phyloP scores from a whole-genome alignment of 2,329 filamentous ascomycete genomes.

The Calycina herbarum region DNA sequence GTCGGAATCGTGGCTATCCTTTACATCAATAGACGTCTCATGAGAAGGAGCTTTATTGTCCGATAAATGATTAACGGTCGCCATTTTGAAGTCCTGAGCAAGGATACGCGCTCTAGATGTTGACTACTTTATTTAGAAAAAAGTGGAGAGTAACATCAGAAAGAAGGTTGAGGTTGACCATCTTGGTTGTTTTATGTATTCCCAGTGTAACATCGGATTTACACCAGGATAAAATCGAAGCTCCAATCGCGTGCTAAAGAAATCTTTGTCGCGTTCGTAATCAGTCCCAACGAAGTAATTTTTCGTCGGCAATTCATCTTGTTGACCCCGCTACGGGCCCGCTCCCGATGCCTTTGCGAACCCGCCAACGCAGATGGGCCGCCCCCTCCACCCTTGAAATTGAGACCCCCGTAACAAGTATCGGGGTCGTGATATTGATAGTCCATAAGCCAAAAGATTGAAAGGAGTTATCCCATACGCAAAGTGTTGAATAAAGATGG shows the following conservation, averaged over 20 bases:
- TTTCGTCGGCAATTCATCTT: neutral
- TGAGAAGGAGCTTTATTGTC: neutral
- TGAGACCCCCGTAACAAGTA: neutral
- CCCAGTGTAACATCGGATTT: neutral
- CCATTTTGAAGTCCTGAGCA: neutral
- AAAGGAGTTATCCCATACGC: neutral
- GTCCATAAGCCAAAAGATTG: neutral
- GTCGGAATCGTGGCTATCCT: neutral
- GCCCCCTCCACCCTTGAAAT: neutral
- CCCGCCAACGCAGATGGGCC: neutral
- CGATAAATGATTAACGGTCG: neutral
- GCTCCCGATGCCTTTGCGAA: neutral
- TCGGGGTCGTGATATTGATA: neutral
- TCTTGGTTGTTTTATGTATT: neutral
- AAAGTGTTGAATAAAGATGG: slow-evolving; percentile 14
- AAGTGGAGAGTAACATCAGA: neutral
- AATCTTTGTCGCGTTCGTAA: neutral
- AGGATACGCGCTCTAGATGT: neutral
- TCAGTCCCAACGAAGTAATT: neutral
- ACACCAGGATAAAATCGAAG: neutral
- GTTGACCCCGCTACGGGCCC: neutral
- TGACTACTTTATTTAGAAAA: neutral
- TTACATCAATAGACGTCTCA: neutral
- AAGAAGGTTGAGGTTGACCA: neutral
- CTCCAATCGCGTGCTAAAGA: slow-evolving; percentile 9